Conservation (phyloP, 2,329 filamentous ascomycete genomes). For the Xylariomycetidae sp. region DNA sequence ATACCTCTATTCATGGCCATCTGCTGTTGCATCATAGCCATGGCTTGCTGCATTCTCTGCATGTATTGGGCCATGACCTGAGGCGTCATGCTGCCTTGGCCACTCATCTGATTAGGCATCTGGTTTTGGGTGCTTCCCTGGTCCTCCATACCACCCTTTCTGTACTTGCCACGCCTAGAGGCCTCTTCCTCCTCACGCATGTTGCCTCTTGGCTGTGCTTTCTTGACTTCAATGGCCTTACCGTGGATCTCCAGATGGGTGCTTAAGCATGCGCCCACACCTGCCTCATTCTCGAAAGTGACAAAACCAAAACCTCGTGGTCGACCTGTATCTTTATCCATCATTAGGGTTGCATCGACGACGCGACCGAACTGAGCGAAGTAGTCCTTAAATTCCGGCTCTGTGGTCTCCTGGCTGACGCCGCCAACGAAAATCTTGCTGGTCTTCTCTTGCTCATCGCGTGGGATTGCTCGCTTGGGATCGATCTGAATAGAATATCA, state of each 20-base stretch:
- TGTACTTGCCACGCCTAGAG: constrained; percentile 56
- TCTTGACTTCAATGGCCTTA: constrained; percentile 97
- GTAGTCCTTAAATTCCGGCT: constrained; percentile 93
- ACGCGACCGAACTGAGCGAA: constrained; percentile 96
- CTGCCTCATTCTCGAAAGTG: constrained; percentile 93
- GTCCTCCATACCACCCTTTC: constrained; percentile 47
- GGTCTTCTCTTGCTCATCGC: constrained; percentile 96
- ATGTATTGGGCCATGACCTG: constrained; percentile 98
- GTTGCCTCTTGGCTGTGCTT: constrained; percentile 91
- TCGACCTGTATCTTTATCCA: constrained; percentile 98
- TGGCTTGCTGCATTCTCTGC: constrained; percentile 97
- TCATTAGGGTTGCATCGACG: constrained; percentile 97
- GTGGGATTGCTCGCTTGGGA: constrained; percentile 92
- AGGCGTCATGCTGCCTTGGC: constrained; percentile 67
- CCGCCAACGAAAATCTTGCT: constrained; percentile 98
- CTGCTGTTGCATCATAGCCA: constrained; percentile 89
- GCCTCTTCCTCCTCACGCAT: constrained; percentile 84
- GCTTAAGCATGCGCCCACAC: constrained; percentile 85
- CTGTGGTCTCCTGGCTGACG: constrained; percentile 94
- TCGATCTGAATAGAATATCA: constrained; percentile 66
- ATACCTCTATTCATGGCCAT: constrained; percentile 78
- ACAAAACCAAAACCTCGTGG: constrained; percentile 97
- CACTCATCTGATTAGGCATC: constrained; percentile 27
- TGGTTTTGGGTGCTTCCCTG: constrained; percentile 21
- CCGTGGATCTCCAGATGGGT: constrained; percentile 86